phyloP scores from a whole-genome alignment of 441 rosid species.

The Lepidium campestre region DNA sequence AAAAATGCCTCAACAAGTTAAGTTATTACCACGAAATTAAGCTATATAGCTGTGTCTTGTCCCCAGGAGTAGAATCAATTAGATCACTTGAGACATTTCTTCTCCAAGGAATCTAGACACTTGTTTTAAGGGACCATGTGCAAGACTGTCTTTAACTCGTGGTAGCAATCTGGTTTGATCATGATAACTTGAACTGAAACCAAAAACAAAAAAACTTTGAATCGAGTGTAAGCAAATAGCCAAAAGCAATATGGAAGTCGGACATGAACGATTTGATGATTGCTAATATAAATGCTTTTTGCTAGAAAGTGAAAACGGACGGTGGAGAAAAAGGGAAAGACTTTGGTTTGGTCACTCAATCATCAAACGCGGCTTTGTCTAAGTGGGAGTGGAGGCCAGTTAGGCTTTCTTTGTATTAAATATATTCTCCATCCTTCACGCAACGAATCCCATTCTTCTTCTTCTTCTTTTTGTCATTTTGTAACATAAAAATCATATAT shows the following conservation, averaged over 20 bases:
- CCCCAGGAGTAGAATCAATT: background rate
- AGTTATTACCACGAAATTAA: background rate
- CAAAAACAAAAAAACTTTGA: background rate
- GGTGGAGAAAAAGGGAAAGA: background rate
- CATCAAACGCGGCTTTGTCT: conserved; percentile 15
- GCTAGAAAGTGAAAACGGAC: background rate
- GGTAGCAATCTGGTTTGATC: background rate
- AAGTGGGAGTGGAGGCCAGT: conserved; percentile 26
- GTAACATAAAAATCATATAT: background rate
- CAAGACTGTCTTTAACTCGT: background rate
- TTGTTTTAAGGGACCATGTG: background rate
- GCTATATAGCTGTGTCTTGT: background rate
- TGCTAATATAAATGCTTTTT: background rate
- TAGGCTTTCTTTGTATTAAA: background rate
- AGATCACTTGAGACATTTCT: background rate
- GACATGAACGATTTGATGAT: background rate
- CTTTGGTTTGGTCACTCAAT: background rate
- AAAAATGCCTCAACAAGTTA: background rate
- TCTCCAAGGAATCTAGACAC: background rate
- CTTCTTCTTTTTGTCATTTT: conserved; percentile 7
- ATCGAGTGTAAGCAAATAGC: background rate
- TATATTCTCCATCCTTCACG: conserved; percentile 14
- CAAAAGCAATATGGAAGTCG: background rate
- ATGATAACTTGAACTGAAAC: background rate
- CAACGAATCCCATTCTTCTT: conserved; percentile 25